Evolutionary conservation across 2,329 filamentous ascomycete genomes (phyloP), one percentile per base, ranked within the genome.

Genomic region (Teratosphaeria pseudoeucalypti): DNA sequence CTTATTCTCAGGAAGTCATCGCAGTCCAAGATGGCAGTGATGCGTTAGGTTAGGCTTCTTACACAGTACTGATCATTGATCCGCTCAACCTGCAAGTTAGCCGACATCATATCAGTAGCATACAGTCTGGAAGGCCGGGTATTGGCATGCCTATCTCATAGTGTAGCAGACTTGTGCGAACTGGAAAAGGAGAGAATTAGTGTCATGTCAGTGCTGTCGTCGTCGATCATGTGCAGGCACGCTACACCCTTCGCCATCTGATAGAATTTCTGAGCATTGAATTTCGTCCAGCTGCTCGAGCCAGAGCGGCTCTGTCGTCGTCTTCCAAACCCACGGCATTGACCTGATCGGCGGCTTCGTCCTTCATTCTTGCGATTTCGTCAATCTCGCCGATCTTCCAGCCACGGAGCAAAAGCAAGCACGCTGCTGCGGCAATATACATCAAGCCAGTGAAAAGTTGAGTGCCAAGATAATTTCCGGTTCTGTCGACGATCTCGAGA

Each of bases 381-480:
- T 82, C 77, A 43, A 81, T 61, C 61, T 83, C 78, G 0, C 76
- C 78, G 66, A 86, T 79, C 73, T 85, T 85, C 84, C 83, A 86
- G 0, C 78, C 79, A 59, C 83, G 71, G 55, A 85, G 69, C n/a
- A 82, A 67, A 72, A 79, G 79, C 66, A 84, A 66, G 60, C 79
- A 80, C 0, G 75, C 58, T 2, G 83, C 79, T 2, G 79, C 83
- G 0, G 73, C 79, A n/a, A 85, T 69, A 68, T 85, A 86, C 80
- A 85, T 84, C 67, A 80, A 80, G 0, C 82, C 84, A 0, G 81
- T 78, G 65, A 84, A 86, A 1, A 86, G 64, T 66, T 86, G 84
- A 2, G 83, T 79, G 12, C 81, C 78, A 0, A 83, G 75, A 64
- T 85, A 86, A 16, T 71, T 76, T 0, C 76, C 77, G n/a, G 77